Evolutionary conservation across 2,329 filamentous ascomycete species (phyloP).

Genomic region (Venturia oleaginea): DNA sequence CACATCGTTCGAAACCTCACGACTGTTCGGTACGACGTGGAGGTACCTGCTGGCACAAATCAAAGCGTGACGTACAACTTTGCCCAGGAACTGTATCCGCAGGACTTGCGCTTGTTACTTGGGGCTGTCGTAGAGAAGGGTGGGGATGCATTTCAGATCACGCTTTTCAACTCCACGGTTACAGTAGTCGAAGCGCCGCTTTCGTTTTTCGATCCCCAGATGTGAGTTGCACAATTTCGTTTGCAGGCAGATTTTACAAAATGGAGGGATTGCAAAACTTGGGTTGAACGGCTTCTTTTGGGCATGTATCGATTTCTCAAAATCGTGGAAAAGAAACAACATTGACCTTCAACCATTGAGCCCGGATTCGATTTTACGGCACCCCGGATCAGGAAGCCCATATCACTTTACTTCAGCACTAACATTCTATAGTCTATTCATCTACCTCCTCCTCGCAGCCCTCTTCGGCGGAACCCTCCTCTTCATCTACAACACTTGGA

Average conservation of each 20-base stretch:
- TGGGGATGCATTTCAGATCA: conserved; percentile 64
- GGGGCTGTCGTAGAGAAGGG: conserved; percentile 62
- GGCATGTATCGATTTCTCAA: too few relatives aligned
- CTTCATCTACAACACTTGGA: conserved; percentile 98
- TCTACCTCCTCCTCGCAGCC: conserved; percentile 81
- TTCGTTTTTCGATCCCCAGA: conserved; percentile 89
- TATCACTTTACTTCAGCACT: background rate
- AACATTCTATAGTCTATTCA: conserved; percentile 65
- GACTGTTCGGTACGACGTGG: conserved; percentile 60
- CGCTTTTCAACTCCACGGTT: conserved; percentile 73
- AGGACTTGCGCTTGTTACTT: conserved; percentile 73
- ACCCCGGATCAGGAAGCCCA: background rate
- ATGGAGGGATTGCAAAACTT: background rate
- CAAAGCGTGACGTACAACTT: conserved; percentile 75
- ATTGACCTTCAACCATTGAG: too few relatives aligned
- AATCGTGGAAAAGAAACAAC: too few relatives aligned
- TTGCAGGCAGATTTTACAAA: background rate
- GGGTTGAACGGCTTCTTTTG: too few relatives aligned
- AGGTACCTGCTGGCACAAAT: conserved; percentile 66
- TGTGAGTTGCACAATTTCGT: conserved; percentile 49
- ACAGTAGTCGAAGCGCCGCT: conserved; percentile 83
- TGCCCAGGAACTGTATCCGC: conserved; percentile 82
- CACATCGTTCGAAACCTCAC: conserved; percentile 67
- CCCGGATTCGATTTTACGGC: too few relatives aligned
- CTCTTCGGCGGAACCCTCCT: conserved; percentile 74